Evolutionary conservation across 805 yeast genomes (phyloP).

Genomic region (Ogataea nonfermentans): DNA sequence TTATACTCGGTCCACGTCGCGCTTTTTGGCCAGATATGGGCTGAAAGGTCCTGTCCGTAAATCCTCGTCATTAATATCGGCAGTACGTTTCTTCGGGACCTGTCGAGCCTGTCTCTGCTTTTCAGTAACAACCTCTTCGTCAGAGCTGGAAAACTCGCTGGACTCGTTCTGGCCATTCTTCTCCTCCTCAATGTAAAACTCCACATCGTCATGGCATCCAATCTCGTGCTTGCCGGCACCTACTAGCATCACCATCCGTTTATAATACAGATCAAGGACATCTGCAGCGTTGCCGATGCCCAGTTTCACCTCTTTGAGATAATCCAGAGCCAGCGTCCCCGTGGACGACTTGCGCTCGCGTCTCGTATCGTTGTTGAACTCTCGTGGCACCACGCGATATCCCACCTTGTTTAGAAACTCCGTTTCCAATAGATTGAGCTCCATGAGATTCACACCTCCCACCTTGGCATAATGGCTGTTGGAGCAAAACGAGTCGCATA

Average conservation of each 20-base stretch:
- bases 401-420: conserved; percentile 81
- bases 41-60: conserved; percentile 15
- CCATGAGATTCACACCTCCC: conserved; percentile 86
- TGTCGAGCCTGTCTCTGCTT: not conserved
- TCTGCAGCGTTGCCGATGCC: conserved; percentile 37
- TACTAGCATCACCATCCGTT: conserved; percentile 47
- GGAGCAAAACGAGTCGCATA: conserved; percentile 92
- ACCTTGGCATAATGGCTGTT: conserved; percentile 93
- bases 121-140: not conserved
- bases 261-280: conserved; percentile 47
- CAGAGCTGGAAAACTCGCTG: too few relatives aligned
- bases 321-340: conserved; percentile 33
- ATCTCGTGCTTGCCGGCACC: conserved; percentile 33
- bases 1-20: too few relatives aligned
- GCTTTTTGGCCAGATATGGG: conserved; percentile 18
- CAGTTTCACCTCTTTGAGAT: conserved; percentile 21
- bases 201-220: conserved; percentile 31
- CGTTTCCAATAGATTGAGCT: conserved; percentile 80
- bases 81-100: conserved; percentile 15
- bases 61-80: conserved; percentile 18
- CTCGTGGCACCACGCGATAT: conserved; percentile 70
- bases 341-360: conserved; percentile 25
- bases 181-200: conserved; percentile 9
- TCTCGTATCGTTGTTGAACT: conserved; percentile 36
- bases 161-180: not conserved